These are phyloP conservation scores for Platanthera zijinensis DNA, from an alignment of 106 monocot genomes.

Conservation along the genomic window DNA sequence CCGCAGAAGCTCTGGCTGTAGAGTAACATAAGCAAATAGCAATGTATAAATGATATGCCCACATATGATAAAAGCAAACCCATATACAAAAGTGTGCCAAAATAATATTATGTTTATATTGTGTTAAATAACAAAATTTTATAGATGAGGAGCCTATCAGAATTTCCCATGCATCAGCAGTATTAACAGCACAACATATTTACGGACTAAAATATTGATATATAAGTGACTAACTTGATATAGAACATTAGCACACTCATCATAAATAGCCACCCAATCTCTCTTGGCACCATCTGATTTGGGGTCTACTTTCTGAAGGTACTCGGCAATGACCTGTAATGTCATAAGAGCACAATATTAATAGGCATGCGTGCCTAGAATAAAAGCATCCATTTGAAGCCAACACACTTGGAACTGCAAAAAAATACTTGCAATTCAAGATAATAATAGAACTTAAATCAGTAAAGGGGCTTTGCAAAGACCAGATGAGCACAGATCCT, in stretches of 20 bases:
- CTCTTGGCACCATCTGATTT: slow-evolving; percentile 98
- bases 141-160: neutral
- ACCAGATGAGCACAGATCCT: neutral
- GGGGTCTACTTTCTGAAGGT: slow-evolving; percentile 96
- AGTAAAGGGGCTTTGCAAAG: neutral
- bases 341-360: neutral
- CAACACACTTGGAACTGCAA: neutral
- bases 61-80: neutral
- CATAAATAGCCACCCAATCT: slow-evolving; percentile 99
- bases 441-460: neutral
- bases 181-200: neutral
- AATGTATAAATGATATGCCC: neutral
- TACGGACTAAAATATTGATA: neutral
- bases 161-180: neutral
- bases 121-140: neutral
- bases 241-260: slow-evolving; percentile 90
- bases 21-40: neutral
- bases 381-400: neutral
- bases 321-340: slow-evolving; percentile 89
- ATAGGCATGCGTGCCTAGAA: slow-evolving; percentile 1
- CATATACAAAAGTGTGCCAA: neutral
- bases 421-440: neutral
- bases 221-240: slow-evolving; percentile 57
- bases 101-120: neutral
- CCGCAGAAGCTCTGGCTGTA: neutral